Base-by-base conservation (phyloP, 2,329 filamentous ascomycete genomes). In the Dothideomycetes sp. region DNA sequence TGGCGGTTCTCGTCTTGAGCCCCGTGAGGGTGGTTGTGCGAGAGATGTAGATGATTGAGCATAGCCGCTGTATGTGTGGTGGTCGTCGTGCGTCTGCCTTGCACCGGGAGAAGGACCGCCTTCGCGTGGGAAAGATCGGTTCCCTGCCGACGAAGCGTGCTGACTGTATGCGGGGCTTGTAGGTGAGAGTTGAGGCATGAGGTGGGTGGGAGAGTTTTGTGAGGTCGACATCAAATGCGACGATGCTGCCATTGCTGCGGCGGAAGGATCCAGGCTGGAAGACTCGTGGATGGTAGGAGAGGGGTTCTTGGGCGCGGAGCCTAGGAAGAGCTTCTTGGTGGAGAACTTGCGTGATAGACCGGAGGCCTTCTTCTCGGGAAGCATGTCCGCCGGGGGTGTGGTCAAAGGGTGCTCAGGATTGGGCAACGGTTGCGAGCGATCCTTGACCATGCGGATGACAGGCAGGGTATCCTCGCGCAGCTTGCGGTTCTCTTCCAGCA, bases 401-500 rank as follows among this genome's bases (percentile, higher is more conserved):
- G 59, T 59, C 29, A 40, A 19, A 15, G 41, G 41, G 30, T 40
- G 49, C 14, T 49, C 46, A 19, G 65, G 63, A 29, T 66, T 67
- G 3, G 39, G 88, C 16, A 96, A 69, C 27, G 89, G 89, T 56
- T 94, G 85, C 48, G 87, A 84, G 51, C 82, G 82, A 57, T 96
- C 88, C 65, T 96, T 96, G 52, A 81, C 83, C 54, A 94, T 78
- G 46, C 88, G 84, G 53, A 95, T 77, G 15, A 94, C 81, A 3
- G 91, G 89, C 22, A 96, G 70, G 55, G 95, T 77, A 56, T 98
- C 91, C 60, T 96, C 89, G 41, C 91, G 75, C 47, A 98, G 64
- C 49, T 85, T 81, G 50, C 83, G 75, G 58, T 94, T 94, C 57
- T 96, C 88, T 31, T 95, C 86, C 10, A 81, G 51, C 38, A 70